Evolutionary conservation across 768 basidiomycete species (phyloP).

Genomic region (Pleurotus cornucopiae): DNA sequence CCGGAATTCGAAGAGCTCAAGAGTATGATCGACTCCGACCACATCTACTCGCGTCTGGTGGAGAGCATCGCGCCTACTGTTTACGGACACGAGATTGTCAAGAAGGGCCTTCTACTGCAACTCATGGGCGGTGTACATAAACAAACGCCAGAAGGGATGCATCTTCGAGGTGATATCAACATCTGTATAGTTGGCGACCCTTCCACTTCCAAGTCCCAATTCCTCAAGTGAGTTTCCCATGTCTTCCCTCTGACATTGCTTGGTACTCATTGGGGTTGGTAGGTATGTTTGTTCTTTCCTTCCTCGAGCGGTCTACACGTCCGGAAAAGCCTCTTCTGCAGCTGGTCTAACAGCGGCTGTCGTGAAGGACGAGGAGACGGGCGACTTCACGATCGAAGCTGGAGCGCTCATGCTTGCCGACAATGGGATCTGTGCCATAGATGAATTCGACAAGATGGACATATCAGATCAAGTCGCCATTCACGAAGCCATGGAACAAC

Average conservation of each 20-base stretch:
- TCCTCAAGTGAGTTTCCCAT: slow-evolving; percentile 74
- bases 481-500: slow-evolving; percentile 99
- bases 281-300: slow-evolving; percentile 98
- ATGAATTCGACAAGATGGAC: slow-evolving; percentile 99
- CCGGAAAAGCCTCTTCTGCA: slow-evolving; percentile 98
- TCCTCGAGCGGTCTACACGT: slow-evolving; percentile 96
- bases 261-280: not conserved
- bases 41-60: slow-evolving; percentile 92
- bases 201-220: slow-evolving; percentile 96
- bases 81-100: slow-evolving; percentile 98
- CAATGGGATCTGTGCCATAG: slow-evolving; percentile 99
- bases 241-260: not conserved
- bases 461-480: slow-evolving; percentile 98
- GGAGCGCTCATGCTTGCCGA: slow-evolving; percentile 99
- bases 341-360: slow-evolving; percentile 99
- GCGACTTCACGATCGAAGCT: slow-evolving; percentile 99
- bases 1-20: slow-evolving; percentile 95
- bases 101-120: slow-evolving; percentile 93
- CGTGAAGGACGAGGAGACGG: slow-evolving; percentile 97
- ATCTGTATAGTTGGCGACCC: slow-evolving; percentile 98
- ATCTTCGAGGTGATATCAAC: slow-evolving; percentile 97
- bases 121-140: slow-evolving; percentile 99
- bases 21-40: slow-evolving; percentile 89
- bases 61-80: slow-evolving; percentile 97
- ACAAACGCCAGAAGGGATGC: slow-evolving; percentile 92